phyloP scores from a whole-genome alignment of 1,139 yeast genomes.

The Saccharomyces hybrid region DNA sequence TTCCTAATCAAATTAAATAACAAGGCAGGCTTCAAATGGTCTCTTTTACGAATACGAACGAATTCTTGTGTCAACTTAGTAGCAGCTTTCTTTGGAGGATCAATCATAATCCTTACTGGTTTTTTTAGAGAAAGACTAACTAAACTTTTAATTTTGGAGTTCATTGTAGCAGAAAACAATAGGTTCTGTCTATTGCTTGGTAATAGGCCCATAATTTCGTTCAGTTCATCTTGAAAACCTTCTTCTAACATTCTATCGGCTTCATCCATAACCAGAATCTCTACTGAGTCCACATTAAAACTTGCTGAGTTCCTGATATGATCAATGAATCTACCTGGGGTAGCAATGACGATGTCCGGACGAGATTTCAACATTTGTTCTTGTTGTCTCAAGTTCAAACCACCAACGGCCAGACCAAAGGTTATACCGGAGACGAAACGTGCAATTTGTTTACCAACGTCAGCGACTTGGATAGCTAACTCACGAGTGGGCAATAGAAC shows the following conservation, averaged over 20 bases:
- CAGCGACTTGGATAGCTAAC: conserved; percentile 90
- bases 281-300: conserved; percentile 83
- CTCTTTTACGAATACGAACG: conserved; percentile 88
- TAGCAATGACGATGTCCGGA: conserved; percentile 94
- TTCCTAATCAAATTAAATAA: conserved; percentile 62
- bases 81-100: conserved; percentile 93
- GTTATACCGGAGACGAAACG: conserved; percentile 66
- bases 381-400: conserved; percentile 87
- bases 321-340: conserved; percentile 95
- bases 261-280: conserved; percentile 77
- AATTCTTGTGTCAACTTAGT: conserved; percentile 83
- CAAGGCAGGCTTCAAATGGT: conserved; percentile 72
- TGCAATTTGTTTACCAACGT: conserved; percentile 82
- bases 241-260: conserved; percentile 99
- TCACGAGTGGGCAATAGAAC: conserved; percentile 96
- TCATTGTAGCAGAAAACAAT: conserved; percentile 96
- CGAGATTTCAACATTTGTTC: conserved; percentile 86
- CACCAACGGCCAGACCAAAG: conserved; percentile 96
- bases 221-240: conserved; percentile 92
- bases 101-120: conserved; percentile 93
- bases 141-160: conserved; percentile 79
- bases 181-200: conserved; percentile 91
- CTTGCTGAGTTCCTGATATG: conserved; percentile 93
- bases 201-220: conserved; percentile 77
- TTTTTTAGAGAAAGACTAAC: conserved; percentile 78